Conservation (phyloP, 108 stramenopile genomes). For the Nannochloropsis salina region DNA sequence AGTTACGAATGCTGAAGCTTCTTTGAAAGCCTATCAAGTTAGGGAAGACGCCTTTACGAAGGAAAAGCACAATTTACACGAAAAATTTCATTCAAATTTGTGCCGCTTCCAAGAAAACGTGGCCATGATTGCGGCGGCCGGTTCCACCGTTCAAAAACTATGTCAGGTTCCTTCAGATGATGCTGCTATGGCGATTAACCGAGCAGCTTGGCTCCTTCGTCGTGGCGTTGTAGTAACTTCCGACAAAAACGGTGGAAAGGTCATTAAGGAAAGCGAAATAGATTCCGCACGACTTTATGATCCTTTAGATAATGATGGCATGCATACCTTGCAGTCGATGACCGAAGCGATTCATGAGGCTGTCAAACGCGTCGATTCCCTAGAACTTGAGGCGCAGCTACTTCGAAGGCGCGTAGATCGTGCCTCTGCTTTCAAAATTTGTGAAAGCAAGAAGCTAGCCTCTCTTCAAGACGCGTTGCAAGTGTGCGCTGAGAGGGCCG, state of each 20-base stretch:
- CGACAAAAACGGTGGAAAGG: background rate
- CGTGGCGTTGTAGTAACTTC: background rate
- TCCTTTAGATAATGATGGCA: background rate
- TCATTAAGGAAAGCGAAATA: background rate
- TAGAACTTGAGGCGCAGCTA: background rate
- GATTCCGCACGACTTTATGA: too few species aligned
- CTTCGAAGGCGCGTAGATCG: constrained; percentile 11
- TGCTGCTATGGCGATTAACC: constrained; percentile 4
- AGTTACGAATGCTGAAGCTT: background rate
- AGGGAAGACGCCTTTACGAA: background rate
- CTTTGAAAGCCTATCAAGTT: background rate
- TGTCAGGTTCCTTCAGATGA: background rate
- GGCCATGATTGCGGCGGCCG: background rate
- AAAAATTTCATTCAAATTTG: background rate
- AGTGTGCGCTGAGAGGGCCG: background rate
- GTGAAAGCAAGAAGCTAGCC: background rate
- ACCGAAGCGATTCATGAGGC: background rate
- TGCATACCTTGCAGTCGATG: background rate
- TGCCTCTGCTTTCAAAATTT: background rate
- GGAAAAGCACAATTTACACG: background rate
- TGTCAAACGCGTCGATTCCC: background rate
- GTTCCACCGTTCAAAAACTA: background rate
- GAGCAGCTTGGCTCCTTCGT: background rate
- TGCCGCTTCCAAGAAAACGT: background rate
- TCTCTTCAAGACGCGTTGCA: background rate